Percentiles rank a stretch among this genome's conserved stretches.
phyloP scores from a whole-genome alignment of 202 grass and related monocot genomes.

The Bolboschoenoplectus hybrid region DNA sequence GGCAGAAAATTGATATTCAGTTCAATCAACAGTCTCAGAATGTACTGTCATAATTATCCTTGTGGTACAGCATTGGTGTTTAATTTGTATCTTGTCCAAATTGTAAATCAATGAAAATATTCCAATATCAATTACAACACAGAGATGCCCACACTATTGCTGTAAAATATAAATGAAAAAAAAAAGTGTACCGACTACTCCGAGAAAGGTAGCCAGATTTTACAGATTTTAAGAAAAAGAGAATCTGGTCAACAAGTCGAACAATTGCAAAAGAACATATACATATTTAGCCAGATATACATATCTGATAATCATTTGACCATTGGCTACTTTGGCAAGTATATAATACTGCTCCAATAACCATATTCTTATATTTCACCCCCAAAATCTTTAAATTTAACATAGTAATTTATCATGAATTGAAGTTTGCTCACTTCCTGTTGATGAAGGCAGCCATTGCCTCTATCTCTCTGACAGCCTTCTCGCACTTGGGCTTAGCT shows the following conservation, averaged over 20 bases:
- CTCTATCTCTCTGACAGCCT: constrained; percentile 61
- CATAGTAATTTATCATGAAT: not conserved
- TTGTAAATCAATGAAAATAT: not conserved
- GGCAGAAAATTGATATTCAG: not conserved
- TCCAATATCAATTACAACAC: not conserved
- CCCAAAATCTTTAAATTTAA: not conserved
- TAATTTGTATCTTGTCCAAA: not conserved
- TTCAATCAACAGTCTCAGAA: not conserved
- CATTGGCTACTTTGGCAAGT: not conserved
- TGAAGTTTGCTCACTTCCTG: constrained; percentile 24
- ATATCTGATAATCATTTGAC: not conserved
- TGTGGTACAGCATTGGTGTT: not conserved
- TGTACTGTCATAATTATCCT: not conserved
- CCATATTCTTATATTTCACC: not conserved
- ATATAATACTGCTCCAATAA: not conserved
- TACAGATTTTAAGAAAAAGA: not conserved
- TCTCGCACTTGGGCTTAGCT: constrained; percentile 55
- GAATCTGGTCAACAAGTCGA: not conserved
- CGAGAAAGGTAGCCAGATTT: not conserved
- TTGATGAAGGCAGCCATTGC: constrained; percentile 53
- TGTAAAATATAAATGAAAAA: not conserved
- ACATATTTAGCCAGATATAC: not conserved
- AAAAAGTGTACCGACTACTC: not conserved
- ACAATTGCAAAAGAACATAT: not conserved
- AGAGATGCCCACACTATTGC: not conserved